Percentiles rank a stretch among this genome's conserved stretches.
Conservation (phyloP, 2,329 filamentous ascomycete genomes). For the Myrmaecium sp. region DNA sequence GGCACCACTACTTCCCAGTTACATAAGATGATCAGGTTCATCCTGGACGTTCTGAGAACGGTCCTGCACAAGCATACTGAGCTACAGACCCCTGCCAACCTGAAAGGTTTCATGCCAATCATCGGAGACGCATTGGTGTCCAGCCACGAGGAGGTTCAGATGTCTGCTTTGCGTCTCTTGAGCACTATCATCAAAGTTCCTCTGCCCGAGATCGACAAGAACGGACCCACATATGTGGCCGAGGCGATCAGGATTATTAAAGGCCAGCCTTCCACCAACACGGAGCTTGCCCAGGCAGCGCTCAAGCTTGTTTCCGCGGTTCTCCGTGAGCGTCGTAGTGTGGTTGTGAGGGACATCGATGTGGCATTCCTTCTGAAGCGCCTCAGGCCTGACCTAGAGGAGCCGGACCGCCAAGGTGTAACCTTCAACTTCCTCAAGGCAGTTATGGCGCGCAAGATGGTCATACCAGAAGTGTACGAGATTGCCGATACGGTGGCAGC, state of each 20-base stretch:
- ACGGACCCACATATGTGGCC: slow-evolving; percentile 61
- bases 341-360: slow-evolving; percentile 63
- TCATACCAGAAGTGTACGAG: slow-evolving; percentile 81
- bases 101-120: slow-evolving; percentile 74
- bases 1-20: slow-evolving; percentile 61
- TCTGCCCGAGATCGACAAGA: slow-evolving; percentile 49
- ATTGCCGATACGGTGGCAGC: slow-evolving; percentile 73
- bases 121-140: slow-evolving; percentile 74
- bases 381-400: slow-evolving; percentile 75
- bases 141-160: slow-evolving; percentile 82
- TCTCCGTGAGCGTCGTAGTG: slow-evolving; percentile 60
- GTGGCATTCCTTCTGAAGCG: slow-evolving; percentile 69
- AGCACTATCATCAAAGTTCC: slow-evolving; percentile 73
- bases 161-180: slow-evolving; percentile 72
- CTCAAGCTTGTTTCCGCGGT: slow-evolving; percentile 78
- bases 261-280: slow-evolving; percentile 58
- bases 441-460: slow-evolving; percentile 67
- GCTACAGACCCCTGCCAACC: slow-evolving; percentile 60
- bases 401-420: slow-evolving; percentile 79
- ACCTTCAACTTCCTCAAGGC: slow-evolving; percentile 89
- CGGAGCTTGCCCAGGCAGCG: slow-evolving; percentile 71
- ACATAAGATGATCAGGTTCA: slow-evolving; percentile 77
- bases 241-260: slow-evolving; percentile 74
- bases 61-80: slow-evolving; percentile 75
- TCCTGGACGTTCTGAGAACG: slow-evolving; percentile 69